phyloP scores from a whole-genome alignment of 495 filamentous ascomycete species.

The Penicillium waksmanii region DNA sequence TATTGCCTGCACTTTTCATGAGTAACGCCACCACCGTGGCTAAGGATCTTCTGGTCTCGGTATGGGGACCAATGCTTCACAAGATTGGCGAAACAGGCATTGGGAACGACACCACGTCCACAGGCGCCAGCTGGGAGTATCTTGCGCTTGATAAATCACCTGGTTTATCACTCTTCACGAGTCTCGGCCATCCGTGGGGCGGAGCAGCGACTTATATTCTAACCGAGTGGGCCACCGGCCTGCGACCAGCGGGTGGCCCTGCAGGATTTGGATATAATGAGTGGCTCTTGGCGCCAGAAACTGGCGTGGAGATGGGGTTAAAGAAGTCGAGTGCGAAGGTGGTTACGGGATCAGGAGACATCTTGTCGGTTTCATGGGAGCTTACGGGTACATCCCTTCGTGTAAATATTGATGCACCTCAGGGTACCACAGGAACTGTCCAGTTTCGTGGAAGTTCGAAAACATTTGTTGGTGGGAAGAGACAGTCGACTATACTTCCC shows the following conservation, averaged over 20 bases:
- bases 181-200: constrained; percentile 43
- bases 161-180: constrained; percentile 39
- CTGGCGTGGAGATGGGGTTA: constrained; percentile 6
- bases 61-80: constrained; percentile 11
- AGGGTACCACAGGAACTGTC: neutral
- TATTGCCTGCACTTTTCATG: constrained; percentile 12
- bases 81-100: neutral
- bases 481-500: neutral
- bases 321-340: constrained; percentile 6
- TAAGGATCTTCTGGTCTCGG: neutral
- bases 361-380: constrained; percentile 7
- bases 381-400: neutral
- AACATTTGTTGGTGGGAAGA: neutral
- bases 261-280: constrained; percentile 11
- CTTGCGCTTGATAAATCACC: constrained; percentile 34
- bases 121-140: constrained; percentile 44
- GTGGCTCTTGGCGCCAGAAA: constrained; percentile 5
- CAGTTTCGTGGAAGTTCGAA: neutral
- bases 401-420: neutral
- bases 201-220: constrained; percentile 40
- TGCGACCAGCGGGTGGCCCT: constrained; percentile 2
- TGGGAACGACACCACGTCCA: constrained; percentile 11
- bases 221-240: constrained; percentile 13
- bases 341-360: constrained; percentile 3
- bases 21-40: neutral